Evolutionary conservation across 331 rosid species (phyloP).

Genomic region (Acacia concinna): DNA sequence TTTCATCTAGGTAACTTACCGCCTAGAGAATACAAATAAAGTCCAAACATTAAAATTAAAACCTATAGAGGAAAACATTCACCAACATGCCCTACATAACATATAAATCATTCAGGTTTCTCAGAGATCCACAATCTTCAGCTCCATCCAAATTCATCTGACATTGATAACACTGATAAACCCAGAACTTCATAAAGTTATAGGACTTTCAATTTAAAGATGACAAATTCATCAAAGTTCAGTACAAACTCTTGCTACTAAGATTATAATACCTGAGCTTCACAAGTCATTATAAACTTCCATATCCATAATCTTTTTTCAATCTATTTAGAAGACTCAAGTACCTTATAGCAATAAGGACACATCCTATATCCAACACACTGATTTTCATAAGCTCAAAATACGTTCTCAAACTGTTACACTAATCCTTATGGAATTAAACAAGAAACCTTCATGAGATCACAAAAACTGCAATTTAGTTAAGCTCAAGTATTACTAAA

Average conservation of each 20-base stretch:
- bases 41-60: background rate
- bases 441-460: no score
- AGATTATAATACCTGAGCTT: background rate
- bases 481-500: background rate
- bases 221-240: background rate
- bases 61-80: no score
- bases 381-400: background rate
- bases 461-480: background rate
- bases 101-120: slow-evolving; percentile 1
- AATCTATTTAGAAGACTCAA: background rate
- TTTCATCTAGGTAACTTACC: background rate
- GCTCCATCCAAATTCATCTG: slow-evolving; percentile 7
- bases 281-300: background rate
- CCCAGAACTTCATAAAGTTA: background rate
- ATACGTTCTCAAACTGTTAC: background rate
- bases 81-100: no score
- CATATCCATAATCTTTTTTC: background rate
- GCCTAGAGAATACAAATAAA: background rate
- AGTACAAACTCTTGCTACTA: background rate
- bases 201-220: background rate
- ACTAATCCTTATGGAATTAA: no score
- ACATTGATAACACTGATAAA: background rate
- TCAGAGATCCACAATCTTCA: background rate
- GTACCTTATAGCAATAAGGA: background rate
- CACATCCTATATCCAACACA: background rate